A percentile compares a stretch with the other conserved stretches of the same genome.
phyloP scores from a whole-genome alignment of 768 basidiomycete species.

The Suillus tomentosus region DNA sequence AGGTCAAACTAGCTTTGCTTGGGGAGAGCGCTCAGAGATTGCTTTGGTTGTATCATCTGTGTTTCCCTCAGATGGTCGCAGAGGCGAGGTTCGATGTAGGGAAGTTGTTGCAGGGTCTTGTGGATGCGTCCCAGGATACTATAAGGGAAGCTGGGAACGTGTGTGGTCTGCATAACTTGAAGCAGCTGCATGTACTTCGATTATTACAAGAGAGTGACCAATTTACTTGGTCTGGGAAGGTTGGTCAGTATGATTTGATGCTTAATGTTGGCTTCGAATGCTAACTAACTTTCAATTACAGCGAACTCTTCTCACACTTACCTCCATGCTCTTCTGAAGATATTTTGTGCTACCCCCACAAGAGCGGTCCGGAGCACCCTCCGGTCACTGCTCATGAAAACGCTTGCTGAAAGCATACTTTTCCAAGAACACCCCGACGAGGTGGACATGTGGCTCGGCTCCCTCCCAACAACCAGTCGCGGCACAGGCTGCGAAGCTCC shows the following conservation, averaged over 20 bases:
- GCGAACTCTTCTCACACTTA: slow-evolving; percentile 60
- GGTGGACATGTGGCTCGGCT: slow-evolving; percentile 70
- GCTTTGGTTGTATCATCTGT: slow-evolving; percentile 83
- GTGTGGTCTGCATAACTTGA: slow-evolving; percentile 50
- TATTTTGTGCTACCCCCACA: slow-evolving; percentile 53
- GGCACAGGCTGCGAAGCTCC: slow-evolving; percentile 42
- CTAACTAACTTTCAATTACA: slow-evolving; percentile 20
- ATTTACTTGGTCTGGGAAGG: slow-evolving; percentile 77
- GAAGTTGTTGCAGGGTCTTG: slow-evolving; percentile 62
- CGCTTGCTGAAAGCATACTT: slow-evolving; percentile 72
- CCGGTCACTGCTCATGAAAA: slow-evolving; percentile 53
- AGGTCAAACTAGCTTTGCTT: slow-evolving; percentile 59
- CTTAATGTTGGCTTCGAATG: background rate
- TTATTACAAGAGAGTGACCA: slow-evolving; percentile 77
- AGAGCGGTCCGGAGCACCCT: slow-evolving; percentile 56
- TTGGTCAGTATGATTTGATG: slow-evolving; percentile 45
- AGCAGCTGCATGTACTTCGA: slow-evolving; percentile 77
- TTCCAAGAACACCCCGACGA: slow-evolving; percentile 81
- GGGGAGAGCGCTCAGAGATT: slow-evolving; percentile 81
- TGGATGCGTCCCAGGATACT: slow-evolving; percentile 56
- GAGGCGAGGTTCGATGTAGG: slow-evolving; percentile 88
- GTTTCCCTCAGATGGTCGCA: slow-evolving; percentile 69
- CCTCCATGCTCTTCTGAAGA: slow-evolving; percentile 70
- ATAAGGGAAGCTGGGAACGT: slow-evolving; percentile 42
- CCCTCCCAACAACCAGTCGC: slow-evolving; percentile 51